phyloP scores from a whole-genome alignment of 148 eudicot species.

The Bassia scoparia region DNA sequence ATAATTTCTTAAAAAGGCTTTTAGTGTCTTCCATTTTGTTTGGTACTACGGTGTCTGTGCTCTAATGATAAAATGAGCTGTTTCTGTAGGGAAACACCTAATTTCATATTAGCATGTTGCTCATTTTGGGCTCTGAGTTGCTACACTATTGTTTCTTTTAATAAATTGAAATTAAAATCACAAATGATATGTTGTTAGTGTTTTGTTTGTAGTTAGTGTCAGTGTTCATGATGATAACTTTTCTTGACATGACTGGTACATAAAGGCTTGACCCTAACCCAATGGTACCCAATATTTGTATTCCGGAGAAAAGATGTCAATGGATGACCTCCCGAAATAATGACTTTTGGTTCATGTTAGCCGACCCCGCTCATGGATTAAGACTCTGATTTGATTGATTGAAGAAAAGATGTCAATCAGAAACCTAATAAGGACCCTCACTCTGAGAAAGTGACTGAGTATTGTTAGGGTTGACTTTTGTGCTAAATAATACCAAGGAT shows the following conservation, averaged over 20 bases:
- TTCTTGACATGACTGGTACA: neutral
- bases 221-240: neutral
- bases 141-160: neutral
- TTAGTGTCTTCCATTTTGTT: neutral
- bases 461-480: neutral
- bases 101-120: neutral
- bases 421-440: neutral
- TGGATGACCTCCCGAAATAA: too few relatives aligned
- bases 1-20: neutral
- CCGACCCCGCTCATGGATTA: too few relatives aligned
- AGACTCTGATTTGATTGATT: too few relatives aligned
- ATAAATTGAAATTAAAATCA: conserved; percentile 6
- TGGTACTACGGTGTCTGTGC: neutral
- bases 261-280: neutral
- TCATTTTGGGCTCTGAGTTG: neutral
- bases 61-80: neutral
- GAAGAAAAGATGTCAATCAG: neutral
- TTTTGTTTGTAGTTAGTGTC: neutral
- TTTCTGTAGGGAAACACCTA: neutral
- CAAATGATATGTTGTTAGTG: neutral
- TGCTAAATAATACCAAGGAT: neutral
- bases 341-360: too few relatives aligned
- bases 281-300: neutral
- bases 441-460: neutral
- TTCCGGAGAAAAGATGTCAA: neutral